A percentile compares a stretch with the other conserved stretches of the same genome.
These are phyloP conservation scores for Tylopilus sp. DNA, from an alignment of 768 basidiomycete genomes.

Conservation along the genomic window DNA sequence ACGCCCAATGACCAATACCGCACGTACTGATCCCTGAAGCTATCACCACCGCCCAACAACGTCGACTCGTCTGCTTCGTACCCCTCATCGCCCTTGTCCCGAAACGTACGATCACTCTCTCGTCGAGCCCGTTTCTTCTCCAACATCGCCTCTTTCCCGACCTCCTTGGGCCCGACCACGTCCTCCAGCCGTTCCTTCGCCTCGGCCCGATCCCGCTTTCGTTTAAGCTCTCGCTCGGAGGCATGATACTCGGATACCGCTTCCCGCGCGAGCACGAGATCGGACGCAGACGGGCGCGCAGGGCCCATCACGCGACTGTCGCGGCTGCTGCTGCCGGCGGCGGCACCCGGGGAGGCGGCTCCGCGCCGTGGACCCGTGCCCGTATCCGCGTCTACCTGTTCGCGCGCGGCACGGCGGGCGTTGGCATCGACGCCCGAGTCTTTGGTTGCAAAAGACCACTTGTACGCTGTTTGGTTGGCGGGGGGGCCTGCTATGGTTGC, in stretches of 20 bases:
- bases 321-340: conserved; percentile 27
- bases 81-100: conserved; percentile 72
- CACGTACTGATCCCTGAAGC: conserved; percentile 74
- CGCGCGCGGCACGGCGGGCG: conserved; percentile 56
- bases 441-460: conserved; percentile 83
- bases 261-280: conserved; percentile 70
- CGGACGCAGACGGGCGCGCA: conserved; percentile 63
- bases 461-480: conserved; percentile 74
- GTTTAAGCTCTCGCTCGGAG: conserved; percentile 52
- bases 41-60: conserved; percentile 78
- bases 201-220: conserved; percentile 65
- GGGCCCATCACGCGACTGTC: conserved; percentile 55
- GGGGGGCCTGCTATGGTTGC: conserved; percentile 53
- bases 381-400: conserved; percentile 54
- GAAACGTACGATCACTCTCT: conserved; percentile 66
- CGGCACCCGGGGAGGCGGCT: background rate
- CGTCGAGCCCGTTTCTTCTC: conserved; percentile 81
- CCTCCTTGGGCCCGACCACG: conserved; percentile 71
- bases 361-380: conserved; percentile 43
- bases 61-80: conserved; percentile 76
- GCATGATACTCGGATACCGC: conserved; percentile 46
- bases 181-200: conserved; percentile 73
- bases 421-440: conserved; percentile 53
- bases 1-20: background rate
- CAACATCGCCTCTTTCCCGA: conserved; percentile 79